phyloP scores from a whole-genome alignment of 805 yeast species.

The Candida dajiaensis region DNA sequence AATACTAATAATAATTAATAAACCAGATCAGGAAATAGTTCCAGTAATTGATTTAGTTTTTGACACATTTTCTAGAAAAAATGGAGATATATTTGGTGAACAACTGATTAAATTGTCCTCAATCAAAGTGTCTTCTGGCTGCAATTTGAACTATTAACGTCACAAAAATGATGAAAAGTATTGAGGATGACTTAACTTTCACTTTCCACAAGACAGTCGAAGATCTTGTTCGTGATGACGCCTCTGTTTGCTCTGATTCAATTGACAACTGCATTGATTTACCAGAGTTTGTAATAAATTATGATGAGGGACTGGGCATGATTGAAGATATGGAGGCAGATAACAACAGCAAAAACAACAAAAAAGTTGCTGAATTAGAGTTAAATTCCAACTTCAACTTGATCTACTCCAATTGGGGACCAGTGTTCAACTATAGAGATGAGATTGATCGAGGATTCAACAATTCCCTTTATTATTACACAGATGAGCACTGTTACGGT shows the following conservation, averaged over 20 bases:
- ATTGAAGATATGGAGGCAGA: neutral
- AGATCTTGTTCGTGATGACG: neutral
- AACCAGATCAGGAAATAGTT: neutral
- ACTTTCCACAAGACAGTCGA: neutral
- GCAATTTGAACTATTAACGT: no score
- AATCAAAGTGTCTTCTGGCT: no score
- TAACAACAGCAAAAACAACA: neutral
- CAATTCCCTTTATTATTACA: neutral
- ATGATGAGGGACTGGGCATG: neutral
- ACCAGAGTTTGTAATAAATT: neutral
- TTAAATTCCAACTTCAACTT: constrained; percentile 16
- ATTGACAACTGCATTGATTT: neutral
- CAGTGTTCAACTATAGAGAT: constrained; percentile 2
- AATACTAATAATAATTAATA: no score
- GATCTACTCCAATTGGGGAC: constrained; percentile 11
- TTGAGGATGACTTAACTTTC: neutral
- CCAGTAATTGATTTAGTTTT: neutral
- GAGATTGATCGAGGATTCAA: neutral
- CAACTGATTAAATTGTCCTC: no score
- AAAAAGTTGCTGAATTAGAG: neutral
- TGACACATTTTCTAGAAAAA: neutral
- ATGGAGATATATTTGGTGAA: no score
- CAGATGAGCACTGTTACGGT: neutral
- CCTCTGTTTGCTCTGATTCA: neutral
- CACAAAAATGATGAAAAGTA: neutral